Evolutionary conservation across 768 basidiomycete species (phyloP).

Genomic region (Kwoniella shandongensis): DNA sequence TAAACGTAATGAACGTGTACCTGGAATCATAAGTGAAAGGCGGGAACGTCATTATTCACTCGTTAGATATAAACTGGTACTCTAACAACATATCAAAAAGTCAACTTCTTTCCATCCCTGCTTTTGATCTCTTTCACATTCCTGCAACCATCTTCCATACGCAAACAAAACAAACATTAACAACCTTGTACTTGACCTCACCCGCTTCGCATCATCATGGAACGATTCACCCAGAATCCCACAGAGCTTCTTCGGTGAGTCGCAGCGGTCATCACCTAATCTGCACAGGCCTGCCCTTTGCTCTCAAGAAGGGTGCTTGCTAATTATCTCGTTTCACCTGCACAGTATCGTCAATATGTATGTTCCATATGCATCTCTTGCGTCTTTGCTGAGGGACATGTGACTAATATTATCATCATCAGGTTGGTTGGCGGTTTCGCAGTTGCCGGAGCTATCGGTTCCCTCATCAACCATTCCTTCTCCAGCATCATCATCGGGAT

Average conservation of each 20-base stretch:
- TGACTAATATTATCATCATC: too few species aligned
- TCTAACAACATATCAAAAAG: too few species aligned
- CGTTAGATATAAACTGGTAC: too few species aligned
- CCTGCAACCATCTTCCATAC: not conserved
- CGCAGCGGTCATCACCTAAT: too few species aligned
- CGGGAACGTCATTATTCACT: too few species aligned
- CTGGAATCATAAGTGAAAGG: too few species aligned
- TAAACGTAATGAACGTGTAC: too few species aligned
- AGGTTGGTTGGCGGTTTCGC: slow-evolving; percentile 49
- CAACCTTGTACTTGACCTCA: too few species aligned
- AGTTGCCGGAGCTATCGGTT: slow-evolving; percentile 48
- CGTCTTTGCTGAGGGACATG: not conserved
- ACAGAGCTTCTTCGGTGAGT: slow-evolving; percentile 48
- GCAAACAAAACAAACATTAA: too few species aligned
- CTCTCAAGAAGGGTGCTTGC: not conserved
- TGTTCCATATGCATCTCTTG: too few species aligned
- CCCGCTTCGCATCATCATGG: slow-evolving; percentile 33
- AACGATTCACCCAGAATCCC: slow-evolving; percentile 46
- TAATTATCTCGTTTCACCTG: slow-evolving; percentile 1
- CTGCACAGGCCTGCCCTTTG: too few species aligned
- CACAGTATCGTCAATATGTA: slow-evolving; percentile 49
- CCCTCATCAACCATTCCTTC: slow-evolving; percentile 50
- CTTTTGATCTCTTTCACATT: not conserved
- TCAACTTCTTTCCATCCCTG: too few species aligned
- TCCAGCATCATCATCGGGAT: slow-evolving; percentile 53